These are phyloP conservation scores for Kodamaea hsintzibuensis DNA, from an alignment of 805 yeast species.

Conservation along the genomic window DNA sequence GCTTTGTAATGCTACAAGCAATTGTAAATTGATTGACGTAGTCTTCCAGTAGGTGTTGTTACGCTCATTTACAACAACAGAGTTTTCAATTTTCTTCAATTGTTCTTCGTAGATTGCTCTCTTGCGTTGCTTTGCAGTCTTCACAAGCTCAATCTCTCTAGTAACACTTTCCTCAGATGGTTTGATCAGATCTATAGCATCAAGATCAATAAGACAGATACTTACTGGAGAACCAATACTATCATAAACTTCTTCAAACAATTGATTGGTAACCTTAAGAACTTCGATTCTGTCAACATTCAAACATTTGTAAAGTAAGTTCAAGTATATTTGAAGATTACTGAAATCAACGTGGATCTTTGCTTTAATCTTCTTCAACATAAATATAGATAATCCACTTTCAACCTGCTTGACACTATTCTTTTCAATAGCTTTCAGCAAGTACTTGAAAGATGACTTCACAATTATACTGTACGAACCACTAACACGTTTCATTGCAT, in stretches of 20 bases:
- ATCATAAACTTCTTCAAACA: conserved; percentile 41
- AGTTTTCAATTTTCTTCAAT: conserved; percentile 45
- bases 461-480: conserved; percentile 63
- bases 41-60: conserved; percentile 57
- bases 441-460: conserved; percentile 47
- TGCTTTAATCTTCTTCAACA: conserved; percentile 55
- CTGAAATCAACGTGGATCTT: conserved; percentile 59
- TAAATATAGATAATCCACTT: conserved; percentile 62
- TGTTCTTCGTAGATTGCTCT: conserved; percentile 42
- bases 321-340: conserved; percentile 49
- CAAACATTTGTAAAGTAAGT: conserved; percentile 54
- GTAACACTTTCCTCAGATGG: conserved; percentile 65
- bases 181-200: conserved; percentile 45
- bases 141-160: conserved; percentile 58
- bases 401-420: conserved; percentile 38
- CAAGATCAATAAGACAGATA: conserved; percentile 51
- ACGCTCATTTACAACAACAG: conserved; percentile 26
- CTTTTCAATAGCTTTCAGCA: conserved; percentile 50
- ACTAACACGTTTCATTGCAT: conserved; percentile 67
- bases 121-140: conserved; percentile 62
- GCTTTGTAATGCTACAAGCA: conserved; percentile 54
- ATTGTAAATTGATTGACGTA: conserved; percentile 47
- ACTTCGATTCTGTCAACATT: conserved; percentile 57
- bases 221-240: conserved; percentile 35
- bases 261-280: conserved; percentile 51